Conservation (phyloP, 306 rosid species). For the Vicia faba region DNA sequence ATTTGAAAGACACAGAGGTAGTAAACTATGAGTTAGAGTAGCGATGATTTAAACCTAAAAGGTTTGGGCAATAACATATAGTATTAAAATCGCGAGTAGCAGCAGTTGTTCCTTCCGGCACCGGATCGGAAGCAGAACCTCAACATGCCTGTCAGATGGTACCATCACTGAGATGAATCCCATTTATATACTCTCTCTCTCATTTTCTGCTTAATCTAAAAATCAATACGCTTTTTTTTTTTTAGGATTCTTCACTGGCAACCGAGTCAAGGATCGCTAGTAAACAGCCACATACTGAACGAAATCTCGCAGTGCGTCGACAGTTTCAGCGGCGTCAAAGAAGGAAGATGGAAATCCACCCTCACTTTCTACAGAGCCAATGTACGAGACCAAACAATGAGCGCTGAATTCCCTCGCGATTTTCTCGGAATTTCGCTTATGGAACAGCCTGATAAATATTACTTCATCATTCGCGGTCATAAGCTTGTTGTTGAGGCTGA, state of each 20-base stretch:
- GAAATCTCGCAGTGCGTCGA: constrained; percentile 90
- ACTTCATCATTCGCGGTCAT: constrained; percentile 71
- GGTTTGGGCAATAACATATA: no score
- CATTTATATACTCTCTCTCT: not conserved
- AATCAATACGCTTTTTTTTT: not conserved
- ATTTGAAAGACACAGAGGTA: no score
- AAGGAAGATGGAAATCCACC: constrained; percentile 81
- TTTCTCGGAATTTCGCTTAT: constrained; percentile 70
- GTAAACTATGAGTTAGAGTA: no score
- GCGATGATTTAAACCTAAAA: no score
- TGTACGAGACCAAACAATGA: constrained; percentile 58
- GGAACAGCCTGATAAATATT: constrained; percentile 84
- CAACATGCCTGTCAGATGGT: constrained; percentile 4
- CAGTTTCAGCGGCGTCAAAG: constrained; percentile 79
- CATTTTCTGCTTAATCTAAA: not conserved
- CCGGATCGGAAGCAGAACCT: not conserved
- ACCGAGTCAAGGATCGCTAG: constrained; percentile 69
- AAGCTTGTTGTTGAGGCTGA: constrained; percentile 80
- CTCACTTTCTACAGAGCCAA: constrained; percentile 86
- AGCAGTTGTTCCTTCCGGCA: not conserved
- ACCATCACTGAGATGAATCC: not conserved
- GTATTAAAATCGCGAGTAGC: no score
- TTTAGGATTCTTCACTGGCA: constrained; percentile 90
- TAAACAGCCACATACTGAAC: constrained; percentile 72
- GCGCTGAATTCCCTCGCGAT: constrained; percentile 73